Percentiles rank a stretch among this genome's conserved stretches.
These are phyloP conservation scores for Pseudocercospora crystallina DNA, from an alignment of 2,329 filamentous ascomycete species.

Conservation along the genomic window DNA sequence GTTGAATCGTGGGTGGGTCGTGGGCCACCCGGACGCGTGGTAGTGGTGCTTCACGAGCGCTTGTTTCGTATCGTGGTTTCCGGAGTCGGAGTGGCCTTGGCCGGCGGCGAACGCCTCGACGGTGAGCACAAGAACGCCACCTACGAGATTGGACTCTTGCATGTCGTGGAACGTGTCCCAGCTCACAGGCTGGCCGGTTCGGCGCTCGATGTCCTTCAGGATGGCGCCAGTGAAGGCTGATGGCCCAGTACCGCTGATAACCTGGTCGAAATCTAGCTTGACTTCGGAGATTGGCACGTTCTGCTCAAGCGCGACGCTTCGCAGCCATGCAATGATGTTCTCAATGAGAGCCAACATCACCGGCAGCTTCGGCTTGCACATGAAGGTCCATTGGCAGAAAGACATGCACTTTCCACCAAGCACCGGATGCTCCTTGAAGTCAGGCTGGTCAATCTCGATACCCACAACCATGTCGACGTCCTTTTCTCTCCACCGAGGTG, in stretches of 20 bases:
- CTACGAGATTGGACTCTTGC: constrained; percentile 64
- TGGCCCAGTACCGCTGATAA: constrained; percentile 71
- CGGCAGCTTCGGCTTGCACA: constrained; percentile 65
- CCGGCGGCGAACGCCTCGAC: constrained; percentile 72
- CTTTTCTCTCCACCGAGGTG: constrained; percentile 60
- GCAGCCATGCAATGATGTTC: constrained; percentile 67
- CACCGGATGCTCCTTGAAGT: constrained; percentile 63
- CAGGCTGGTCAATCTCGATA: constrained; percentile 69
- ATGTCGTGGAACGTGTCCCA: constrained; percentile 68
- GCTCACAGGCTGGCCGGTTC: constrained; percentile 48
- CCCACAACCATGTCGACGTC: constrained; percentile 71
- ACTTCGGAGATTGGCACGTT: constrained; percentile 60
- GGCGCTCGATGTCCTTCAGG: constrained; percentile 61
- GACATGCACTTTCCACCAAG: constrained; percentile 67
- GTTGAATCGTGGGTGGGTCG: constrained; percentile 63
- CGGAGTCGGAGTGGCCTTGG: constrained; percentile 71
- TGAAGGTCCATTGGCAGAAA: constrained; percentile 76
- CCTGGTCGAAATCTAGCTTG: constrained; percentile 69
- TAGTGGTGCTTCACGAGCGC: constrained; percentile 74
- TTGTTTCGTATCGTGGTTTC: constrained; percentile 64
- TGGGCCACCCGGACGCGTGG: constrained; percentile 71
- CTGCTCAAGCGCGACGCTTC: constrained; percentile 59
- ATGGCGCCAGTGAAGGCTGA: constrained; percentile 68
- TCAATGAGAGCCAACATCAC: constrained; percentile 69
- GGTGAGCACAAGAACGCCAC: constrained; percentile 64